Evolutionary conservation across 768 basidiomycete species (phyloP).

Genomic region (Leccinum obscurum): DNA sequence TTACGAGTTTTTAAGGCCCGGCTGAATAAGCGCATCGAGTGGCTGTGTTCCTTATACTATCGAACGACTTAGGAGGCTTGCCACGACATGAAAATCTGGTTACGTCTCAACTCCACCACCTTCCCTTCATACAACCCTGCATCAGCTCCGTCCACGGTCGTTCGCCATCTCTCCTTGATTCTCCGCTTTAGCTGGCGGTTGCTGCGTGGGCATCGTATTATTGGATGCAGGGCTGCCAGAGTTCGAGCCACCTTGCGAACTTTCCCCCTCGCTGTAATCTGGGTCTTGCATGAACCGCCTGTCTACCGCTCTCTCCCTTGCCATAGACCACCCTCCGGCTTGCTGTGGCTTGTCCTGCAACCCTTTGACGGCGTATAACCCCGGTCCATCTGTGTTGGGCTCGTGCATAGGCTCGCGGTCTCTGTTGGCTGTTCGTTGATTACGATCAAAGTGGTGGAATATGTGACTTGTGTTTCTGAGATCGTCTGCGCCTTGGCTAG

Average conservation of each 20-base stretch:
- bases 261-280: conserved; percentile 27
- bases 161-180: conserved; percentile 8
- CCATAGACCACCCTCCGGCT: neutral
- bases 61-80: neutral
- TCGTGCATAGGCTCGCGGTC: conserved; percentile 8
- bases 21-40: conserved; percentile 28
- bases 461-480: conserved; percentile 22
- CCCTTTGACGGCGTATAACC: neutral
- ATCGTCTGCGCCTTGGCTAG: conserved; percentile 15
- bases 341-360: neutral
- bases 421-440: conserved; percentile 24
- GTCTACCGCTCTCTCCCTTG: conserved; percentile 1
- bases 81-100: neutral
- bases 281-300: conserved; percentile 26
- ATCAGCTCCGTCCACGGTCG: conserved; percentile 5
- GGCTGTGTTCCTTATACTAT: conserved; percentile 21
- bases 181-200: conserved; percentile 5
- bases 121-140: neutral
- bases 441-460: conserved; percentile 33
- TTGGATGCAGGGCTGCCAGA: conserved; percentile 11
- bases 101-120: neutral
- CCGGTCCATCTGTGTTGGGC: conserved; percentile 1
- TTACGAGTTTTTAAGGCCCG: conserved; percentile 13
- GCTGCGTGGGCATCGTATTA: conserved; percentile 16
- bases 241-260: conserved; percentile 1